Evolutionary conservation across 768 basidiomycete genomes (phyloP), one percentile per base, ranked within the genome.

Genomic region (Hortiboletus flavorubellus): DNA sequence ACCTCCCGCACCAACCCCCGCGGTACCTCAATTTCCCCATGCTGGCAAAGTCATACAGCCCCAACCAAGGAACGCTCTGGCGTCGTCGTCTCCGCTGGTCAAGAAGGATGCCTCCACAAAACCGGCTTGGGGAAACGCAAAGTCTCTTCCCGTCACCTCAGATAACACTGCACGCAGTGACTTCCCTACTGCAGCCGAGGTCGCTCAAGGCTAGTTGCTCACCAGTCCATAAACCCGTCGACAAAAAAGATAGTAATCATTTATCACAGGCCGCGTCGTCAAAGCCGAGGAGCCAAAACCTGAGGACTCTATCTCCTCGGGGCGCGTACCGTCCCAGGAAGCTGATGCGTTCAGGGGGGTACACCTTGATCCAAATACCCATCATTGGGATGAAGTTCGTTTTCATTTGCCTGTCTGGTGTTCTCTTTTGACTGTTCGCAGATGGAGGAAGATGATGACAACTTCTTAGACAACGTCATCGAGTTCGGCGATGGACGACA

Each of bases 381-480:
- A 93, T 67, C 94, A 98, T 68, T 99, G 97, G 97, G 97, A 98
- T 63, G 94, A 97, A 81, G 95, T 98, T 59, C 58, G 89, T 72
- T 39, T 35, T 45, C 56, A 62, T 57, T 49, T 51, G 9, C 52
- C 53, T 35, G 26, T 46, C 23, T 33, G 11, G 49, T 34, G 43
- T 15, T 41, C 38, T 53, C 39, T 2, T 40, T 54, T 59, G 46
- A 63, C 51, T 33, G 8, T 51, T 45, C 35, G 29, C 64, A 92
- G 89, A 89, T 92, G 81, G 88, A 89, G 72, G 92, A 93, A 72
- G 95, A 96, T 59, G 91, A 94, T 54, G 89, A 93, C 66, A 89
- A 93, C 64, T 95, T 93, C 64, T 74, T 95, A 29, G 87, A 83
- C 62, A 87, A 86, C 31, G 89, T 93, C 34, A 90, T 99, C 63